These are phyloP conservation scores for Ceratobasidium sp. DNA, from an alignment of 1,284 basidiomycete genomes.

Conservation along the genomic window DNA sequence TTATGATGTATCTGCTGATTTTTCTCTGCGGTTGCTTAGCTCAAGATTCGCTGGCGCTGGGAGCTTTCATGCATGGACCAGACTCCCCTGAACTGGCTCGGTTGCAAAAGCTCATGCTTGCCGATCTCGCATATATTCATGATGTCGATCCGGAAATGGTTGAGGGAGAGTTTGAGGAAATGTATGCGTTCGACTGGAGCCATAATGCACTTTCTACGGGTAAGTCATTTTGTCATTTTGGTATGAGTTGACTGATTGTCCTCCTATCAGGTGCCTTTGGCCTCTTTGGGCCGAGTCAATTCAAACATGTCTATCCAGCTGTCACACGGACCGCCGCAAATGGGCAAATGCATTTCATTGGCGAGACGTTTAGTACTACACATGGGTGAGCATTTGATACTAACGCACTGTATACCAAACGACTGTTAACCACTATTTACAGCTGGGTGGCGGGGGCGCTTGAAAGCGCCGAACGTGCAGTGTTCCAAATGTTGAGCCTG, in stretches of 20 bases:
- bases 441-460: constrained; percentile 31
- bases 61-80: constrained; percentile 7
- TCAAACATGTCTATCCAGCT: not conserved
- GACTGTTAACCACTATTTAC: not conserved
- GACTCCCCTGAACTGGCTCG: not conserved
- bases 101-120: not conserved
- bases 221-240: not conserved
- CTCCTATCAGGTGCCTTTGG: constrained; percentile 15
- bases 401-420: not conserved
- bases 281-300: constrained; percentile 17
- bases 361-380: constrained; percentile 11
- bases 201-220: not conserved
- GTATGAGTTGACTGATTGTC: not conserved
- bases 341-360: constrained; percentile 5
- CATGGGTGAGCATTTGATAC: constrained; percentile 5
- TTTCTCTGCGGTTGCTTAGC: not conserved
- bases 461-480: constrained; percentile 12
- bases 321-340: not conserved
- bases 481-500: not conserved
- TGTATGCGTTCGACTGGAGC: constrained; percentile 30
- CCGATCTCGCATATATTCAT: constrained; percentile 18
- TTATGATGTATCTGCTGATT: no score
- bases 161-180: not conserved
- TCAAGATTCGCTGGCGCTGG: constrained; percentile 1
- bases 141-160: not conserved